Conservation (phyloP, 2,329 filamentous ascomycete species). For the Ascochyta pisi region DNA sequence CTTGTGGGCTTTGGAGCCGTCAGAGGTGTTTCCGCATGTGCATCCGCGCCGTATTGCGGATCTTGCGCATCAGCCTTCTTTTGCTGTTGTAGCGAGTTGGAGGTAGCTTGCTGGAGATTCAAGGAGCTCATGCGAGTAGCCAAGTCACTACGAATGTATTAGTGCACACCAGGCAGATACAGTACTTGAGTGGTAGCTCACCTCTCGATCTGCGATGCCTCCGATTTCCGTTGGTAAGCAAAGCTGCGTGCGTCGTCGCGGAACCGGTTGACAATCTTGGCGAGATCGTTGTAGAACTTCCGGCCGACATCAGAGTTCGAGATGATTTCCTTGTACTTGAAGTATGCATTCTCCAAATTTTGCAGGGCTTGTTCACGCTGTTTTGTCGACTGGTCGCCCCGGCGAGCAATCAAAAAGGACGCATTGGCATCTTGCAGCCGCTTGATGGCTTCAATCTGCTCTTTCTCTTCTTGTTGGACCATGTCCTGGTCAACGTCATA, state of each 20-base stretch:
- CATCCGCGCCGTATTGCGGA: slow-evolving; percentile 62
- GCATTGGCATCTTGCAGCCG: slow-evolving; percentile 78
- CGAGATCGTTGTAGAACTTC: slow-evolving; percentile 97
- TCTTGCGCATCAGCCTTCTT: slow-evolving; percentile 60
- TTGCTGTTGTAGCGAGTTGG: slow-evolving; percentile 53
- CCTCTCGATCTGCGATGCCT: slow-evolving; percentile 80
- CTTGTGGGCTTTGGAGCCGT: slow-evolving; percentile 55
- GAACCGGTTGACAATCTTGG: slow-evolving; percentile 84
- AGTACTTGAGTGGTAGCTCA: slow-evolving; percentile 51
- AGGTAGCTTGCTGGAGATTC: slow-evolving; percentile 57
- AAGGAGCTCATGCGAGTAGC: slow-evolving; percentile 66
- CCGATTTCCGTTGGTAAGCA: slow-evolving; percentile 78
- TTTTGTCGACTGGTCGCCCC: slow-evolving; percentile 68
- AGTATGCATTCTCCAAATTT: slow-evolving; percentile 86
- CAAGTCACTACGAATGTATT: slow-evolving; percentile 56
- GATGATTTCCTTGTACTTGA: slow-evolving; percentile 96
- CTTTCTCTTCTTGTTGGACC: slow-evolving; percentile 72
- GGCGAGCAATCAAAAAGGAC: slow-evolving; percentile 76
- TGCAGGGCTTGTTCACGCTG: slow-evolving; percentile 89
- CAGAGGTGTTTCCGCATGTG: slow-evolving; percentile 61
- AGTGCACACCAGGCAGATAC: slow-evolving; percentile 6
- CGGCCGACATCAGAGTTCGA: slow-evolving; percentile 88
- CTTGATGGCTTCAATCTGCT: slow-evolving; percentile 75
- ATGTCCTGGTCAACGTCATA: slow-evolving; percentile 81
- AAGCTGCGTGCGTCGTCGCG: slow-evolving; percentile 81